Evolutionary conservation across 2,329 filamentous ascomycete genomes (phyloP).

Genomic region (Pseudogymnoascus sp.): DNA sequence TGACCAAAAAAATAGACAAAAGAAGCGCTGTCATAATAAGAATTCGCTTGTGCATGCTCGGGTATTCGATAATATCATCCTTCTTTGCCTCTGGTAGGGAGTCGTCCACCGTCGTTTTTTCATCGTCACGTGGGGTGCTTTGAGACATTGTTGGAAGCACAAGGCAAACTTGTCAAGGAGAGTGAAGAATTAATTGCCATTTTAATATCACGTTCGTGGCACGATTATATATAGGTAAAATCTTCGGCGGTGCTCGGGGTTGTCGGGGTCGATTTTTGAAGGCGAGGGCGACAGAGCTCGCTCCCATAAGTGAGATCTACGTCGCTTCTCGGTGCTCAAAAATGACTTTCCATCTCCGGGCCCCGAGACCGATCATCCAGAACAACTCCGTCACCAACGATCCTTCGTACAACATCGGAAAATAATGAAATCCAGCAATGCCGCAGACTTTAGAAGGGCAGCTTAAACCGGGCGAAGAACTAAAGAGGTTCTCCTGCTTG

Average conservation of each 20-base stretch:
- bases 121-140: not conserved
- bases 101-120: conserved; percentile 13
- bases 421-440: not conserved
- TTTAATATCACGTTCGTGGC: not conserved
- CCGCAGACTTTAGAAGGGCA: not conserved
- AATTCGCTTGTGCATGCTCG: conserved; percentile 18
- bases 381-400: not conserved
- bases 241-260: not conserved
- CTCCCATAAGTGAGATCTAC: not conserved
- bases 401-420: not conserved
- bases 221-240: not conserved
- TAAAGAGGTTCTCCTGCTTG: conserved; percentile 26
- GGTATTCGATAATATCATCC: conserved; percentile 12
- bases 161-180: not conserved
- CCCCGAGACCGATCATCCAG: conserved; percentile 14
- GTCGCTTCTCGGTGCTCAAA: conserved; percentile 20
- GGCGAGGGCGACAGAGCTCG: not conserved
- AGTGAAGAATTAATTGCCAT: not conserved
- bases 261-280: not conserved
- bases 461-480: not conserved
- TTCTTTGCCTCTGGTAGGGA: conserved; percentile 6
- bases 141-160: conserved; percentile 11
- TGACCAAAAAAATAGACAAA: conserved; percentile 22
- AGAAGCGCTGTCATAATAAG: conserved; percentile 22
- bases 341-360: conserved; percentile 15